Base-by-base conservation (phyloP, 2,329 filamentous ascomycete genomes). In the Verticillium nubilum region DNA sequence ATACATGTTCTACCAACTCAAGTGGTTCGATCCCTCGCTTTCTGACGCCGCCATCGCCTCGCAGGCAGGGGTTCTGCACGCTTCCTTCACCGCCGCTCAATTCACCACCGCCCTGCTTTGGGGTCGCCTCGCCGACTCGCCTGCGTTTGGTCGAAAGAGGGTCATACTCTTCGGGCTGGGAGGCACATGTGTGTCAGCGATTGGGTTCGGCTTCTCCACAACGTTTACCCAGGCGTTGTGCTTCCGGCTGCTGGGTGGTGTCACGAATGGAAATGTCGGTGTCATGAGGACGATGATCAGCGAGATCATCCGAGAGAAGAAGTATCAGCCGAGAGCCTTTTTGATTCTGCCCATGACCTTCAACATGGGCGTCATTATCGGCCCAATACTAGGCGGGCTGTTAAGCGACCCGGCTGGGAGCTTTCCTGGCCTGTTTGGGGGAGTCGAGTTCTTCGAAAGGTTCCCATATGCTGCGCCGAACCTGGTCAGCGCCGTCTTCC, bases 1-100 rank as follows among this genome's bases (percentile, higher is more conserved):
- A 1, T 96, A 96, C 73, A 86, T 96, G 79, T 96, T 91, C 74
- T 96, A 94, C 73, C 91, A 95, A 72, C 83, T 97, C n/a, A 86
- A 86, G 66, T 94, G 88, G 60, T 94, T 96, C 66, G 76, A 83
- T 60, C 75, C 79, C 0, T 73, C 67, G 10, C 74, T 84, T 15
- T 73, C 83, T 0, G 77, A 82, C 65, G 80, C 90, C 26, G 86
- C 83, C 2, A 92, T 96, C 64, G 85, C 92, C 0, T 80, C 82
- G 23, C 91, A 95, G 70, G 89, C 90, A 1, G 92, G 92, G 42
- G 76, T 96, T 2, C 78, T 96, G 26, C 86, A 90, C 54, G 91
- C 89, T 13, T 87, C 86, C 42, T 96, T 96, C 69, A 93, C 90
- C 0, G 88, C 87, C 0, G 88, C 89, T 0, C 92, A 97, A 70